Evolutionary conservation across 2,329 filamentous ascomycete genomes (phyloP).

Genomic region (Macrophomina pseudophaseolina): DNA sequence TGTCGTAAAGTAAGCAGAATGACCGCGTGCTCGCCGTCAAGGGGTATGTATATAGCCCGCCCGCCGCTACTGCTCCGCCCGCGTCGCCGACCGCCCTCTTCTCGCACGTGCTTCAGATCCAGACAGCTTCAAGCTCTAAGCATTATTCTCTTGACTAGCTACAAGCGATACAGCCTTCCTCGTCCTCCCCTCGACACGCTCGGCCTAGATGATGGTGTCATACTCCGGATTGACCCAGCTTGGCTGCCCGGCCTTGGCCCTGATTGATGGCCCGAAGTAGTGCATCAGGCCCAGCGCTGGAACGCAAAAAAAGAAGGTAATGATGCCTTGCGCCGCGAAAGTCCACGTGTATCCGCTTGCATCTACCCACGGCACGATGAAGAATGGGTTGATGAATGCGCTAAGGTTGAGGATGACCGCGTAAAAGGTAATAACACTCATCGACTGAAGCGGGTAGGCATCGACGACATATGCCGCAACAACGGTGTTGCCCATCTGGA

Average conservation of each 20-base stretch:
- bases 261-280: slow-evolving; percentile 32
- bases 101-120: not conserved
- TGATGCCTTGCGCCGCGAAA: slow-evolving; percentile 38
- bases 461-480: slow-evolving; percentile 61
- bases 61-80: not conserved
- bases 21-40: slow-evolving; percentile 7
- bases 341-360: slow-evolving; percentile 35
- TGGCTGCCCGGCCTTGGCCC: slow-evolving; percentile 27
- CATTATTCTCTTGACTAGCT: not conserved
- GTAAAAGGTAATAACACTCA: slow-evolving; percentile 37
- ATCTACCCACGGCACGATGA: slow-evolving; percentile 37
- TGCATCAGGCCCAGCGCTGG: slow-evolving; percentile 34
- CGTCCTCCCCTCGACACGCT: not conserved
- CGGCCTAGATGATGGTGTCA: slow-evolving; percentile 1
- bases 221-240: slow-evolving; percentile 32
- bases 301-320: slow-evolving; percentile 35
- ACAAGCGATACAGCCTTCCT: not conserved
- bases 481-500: slow-evolving; percentile 63
- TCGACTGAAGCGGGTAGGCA: slow-evolving; percentile 60
- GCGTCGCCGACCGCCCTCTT: not conserved
- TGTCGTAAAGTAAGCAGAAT: slow-evolving; percentile 14
- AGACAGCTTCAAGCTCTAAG: not conserved
- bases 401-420: slow-evolving; percentile 49
- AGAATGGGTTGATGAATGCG: slow-evolving; percentile 35
- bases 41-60: slow-evolving; percentile 5